phyloP scores from a whole-genome alignment of 768 basidiomycete species.

The Daedaleopsis nitida region DNA sequence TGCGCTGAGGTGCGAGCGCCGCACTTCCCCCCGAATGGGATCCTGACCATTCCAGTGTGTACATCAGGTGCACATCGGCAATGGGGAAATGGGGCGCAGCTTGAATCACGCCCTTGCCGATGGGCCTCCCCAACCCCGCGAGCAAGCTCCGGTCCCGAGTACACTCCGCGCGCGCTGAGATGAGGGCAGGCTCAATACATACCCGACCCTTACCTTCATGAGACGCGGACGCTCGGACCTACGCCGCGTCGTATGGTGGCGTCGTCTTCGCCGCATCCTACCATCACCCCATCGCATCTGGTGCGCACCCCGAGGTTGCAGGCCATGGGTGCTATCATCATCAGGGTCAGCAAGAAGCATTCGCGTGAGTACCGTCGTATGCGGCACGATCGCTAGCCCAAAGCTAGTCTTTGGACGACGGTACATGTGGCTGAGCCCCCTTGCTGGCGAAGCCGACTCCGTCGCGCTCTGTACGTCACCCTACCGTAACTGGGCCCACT shows the following conservation, averaged over 20 bases:
- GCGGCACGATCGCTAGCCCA: background rate
- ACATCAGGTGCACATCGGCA: too few relatives aligned
- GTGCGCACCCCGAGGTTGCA: too few relatives aligned
- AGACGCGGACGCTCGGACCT: background rate
- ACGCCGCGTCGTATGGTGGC: background rate
- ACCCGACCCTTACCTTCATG: background rate
- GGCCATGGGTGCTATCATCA: background rate
- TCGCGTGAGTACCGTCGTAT: background rate
- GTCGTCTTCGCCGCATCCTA: background rate
- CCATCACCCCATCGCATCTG: too few relatives aligned
- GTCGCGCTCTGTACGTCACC: conserved; percentile 1
- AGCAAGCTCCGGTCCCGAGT: background rate
- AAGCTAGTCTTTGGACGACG: background rate
- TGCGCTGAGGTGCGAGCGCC: too few relatives aligned
- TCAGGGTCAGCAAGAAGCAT: background rate
- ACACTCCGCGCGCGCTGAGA: background rate
- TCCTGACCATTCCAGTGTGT: too few relatives aligned
- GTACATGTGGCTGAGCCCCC: background rate
- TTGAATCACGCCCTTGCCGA: background rate
- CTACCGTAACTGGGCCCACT: background rate
- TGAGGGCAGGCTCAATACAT: background rate
- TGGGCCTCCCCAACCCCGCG: background rate
- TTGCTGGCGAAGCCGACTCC: background rate
- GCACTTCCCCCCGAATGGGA: too few relatives aligned
- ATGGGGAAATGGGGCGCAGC: too few relatives aligned